A percentile compares a stretch with the other conserved stretches of the same genome.
phyloP scores from a whole-genome alignment of 2,329 filamentous ascomycete species.

The Claviceps sp. region DNA sequence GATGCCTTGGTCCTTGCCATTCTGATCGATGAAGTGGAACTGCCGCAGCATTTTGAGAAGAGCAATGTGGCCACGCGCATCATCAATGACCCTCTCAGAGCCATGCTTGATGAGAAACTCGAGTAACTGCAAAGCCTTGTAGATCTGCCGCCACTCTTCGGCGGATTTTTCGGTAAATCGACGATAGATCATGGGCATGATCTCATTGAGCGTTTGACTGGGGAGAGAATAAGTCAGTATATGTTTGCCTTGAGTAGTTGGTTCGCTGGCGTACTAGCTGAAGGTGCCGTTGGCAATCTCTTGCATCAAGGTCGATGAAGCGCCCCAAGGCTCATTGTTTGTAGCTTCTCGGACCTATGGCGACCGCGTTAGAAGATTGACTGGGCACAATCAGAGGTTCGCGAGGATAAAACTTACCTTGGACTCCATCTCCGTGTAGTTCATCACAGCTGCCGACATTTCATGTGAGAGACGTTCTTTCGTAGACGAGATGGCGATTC shows the following conservation, averaged over 20 bases:
- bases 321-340: conserved; percentile 97
- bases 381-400: not conserved
- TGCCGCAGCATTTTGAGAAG: conserved; percentile 96
- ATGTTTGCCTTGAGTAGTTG: not conserved
- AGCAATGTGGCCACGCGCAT: conserved; percentile 87
- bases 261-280: conserved; percentile 63
- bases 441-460: conserved; percentile 69
- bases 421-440: conserved; percentile 87
- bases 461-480: conserved; percentile 14
- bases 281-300: conserved; percentile 97
- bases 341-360: conserved; percentile 84
- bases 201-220: conserved; percentile 93
- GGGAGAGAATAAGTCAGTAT: not conserved
- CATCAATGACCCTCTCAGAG: conserved; percentile 92
- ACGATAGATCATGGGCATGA: conserved; percentile 99
- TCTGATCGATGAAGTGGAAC: conserved; percentile 91
- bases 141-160: conserved; percentile 98
- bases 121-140: conserved; percentile 92
- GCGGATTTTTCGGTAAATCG: conserved; percentile 97
- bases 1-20: conserved; percentile 96
- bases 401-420: conserved; percentile 30
- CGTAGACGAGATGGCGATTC: conserved; percentile 3
- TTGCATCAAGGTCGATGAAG: conserved; percentile 76
- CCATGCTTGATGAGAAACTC: conserved; percentile 98
- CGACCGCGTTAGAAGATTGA: conserved; percentile 5